A percentile compares a stretch with the other conserved stretches of the same genome.
Conservation (phyloP, 108 stramenopile genomes). For the Aureococcus anophagefferens region DNA sequence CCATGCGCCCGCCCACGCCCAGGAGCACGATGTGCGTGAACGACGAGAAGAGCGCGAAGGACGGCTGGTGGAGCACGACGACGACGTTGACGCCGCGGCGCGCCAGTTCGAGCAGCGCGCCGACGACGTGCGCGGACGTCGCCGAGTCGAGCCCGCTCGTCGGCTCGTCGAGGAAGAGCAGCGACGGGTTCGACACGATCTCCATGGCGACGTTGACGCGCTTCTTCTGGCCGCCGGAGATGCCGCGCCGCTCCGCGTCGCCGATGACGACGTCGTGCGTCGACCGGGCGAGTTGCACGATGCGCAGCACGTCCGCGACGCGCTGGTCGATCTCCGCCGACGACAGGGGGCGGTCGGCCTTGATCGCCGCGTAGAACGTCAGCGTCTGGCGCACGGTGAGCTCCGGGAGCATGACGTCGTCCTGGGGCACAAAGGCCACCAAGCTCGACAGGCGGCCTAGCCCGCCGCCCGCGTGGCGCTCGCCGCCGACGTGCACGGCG, state of each 20-base stretch:
- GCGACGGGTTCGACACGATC: slow-evolving; percentile 6
- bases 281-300: slow-evolving; percentile 6
- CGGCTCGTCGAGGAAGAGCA: slow-evolving; percentile 34
- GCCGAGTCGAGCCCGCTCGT: slow-evolving; percentile 29
- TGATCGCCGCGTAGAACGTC: background rate
- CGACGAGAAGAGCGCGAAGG: too few relatives aligned
- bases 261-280: background rate
- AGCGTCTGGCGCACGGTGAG: slow-evolving; percentile 9
- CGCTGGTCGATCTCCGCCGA: background rate
- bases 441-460: background rate
- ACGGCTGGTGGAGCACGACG: slow-evolving; percentile 29
- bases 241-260: background rate
- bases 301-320: slow-evolving; percentile 19
- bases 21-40: too few relatives aligned
- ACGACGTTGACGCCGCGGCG: slow-evolving; percentile 7
- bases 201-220: slow-evolving; percentile 11
- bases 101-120: background rate
- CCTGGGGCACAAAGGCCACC: slow-evolving; percentile 4
- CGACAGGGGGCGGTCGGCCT: background rate
- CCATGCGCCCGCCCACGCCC: too few relatives aligned
- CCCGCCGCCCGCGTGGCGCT: too few relatives aligned
- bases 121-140: background rate
- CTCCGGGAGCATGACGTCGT: slow-evolving; percentile 5
- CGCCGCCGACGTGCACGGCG: background rate
- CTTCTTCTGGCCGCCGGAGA: background rate